These are phyloP conservation scores for Parmelia sp. DNA, from an alignment of 495 filamentous ascomycete species.

Conservation along the genomic window DNA sequence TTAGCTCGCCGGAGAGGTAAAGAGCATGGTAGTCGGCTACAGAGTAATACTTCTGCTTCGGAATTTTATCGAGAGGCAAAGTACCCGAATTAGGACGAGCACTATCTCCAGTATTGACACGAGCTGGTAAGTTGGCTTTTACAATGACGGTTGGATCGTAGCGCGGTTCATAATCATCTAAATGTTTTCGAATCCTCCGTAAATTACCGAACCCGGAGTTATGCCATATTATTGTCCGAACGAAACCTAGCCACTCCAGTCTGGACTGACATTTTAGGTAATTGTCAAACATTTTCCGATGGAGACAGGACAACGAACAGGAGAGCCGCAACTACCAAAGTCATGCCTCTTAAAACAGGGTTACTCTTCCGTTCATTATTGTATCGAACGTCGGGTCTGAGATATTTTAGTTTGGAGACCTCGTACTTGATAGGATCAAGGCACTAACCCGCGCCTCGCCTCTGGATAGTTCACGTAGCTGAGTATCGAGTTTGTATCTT, in stretches of 20 bases:
- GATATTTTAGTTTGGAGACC: too few species aligned
- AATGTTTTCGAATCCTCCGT: conserved; percentile 42
- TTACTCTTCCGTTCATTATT: conserved; percentile 17
- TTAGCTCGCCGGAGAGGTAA: conserved; percentile 60
- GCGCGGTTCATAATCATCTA: conserved; percentile 58
- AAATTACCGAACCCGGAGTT: conserved; percentile 67
- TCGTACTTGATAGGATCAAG: too few species aligned
- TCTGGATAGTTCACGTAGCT: background rate
- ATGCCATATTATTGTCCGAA: conserved; percentile 46
- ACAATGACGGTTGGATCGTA: conserved; percentile 82
- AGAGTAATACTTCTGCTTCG: background rate
- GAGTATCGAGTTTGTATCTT: background rate
- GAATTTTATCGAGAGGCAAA: background rate
- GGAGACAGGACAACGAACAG: too few species aligned
- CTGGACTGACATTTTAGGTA: too few species aligned
- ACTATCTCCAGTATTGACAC: background rate
- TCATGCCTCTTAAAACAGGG: background rate
- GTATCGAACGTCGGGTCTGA: conserved; percentile 13
- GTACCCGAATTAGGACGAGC: background rate
- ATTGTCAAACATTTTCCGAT: too few species aligned
- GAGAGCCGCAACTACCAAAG: conserved; percentile 19
- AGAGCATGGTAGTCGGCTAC: conserved; percentile 59
- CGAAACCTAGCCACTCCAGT: conserved; percentile 3
- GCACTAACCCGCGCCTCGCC: background rate
- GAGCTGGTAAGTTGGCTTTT: conserved; percentile 29